Conservation (phyloP, 2,329 filamentous ascomycete genomes). For the Colletotrichum sp. region DNA sequence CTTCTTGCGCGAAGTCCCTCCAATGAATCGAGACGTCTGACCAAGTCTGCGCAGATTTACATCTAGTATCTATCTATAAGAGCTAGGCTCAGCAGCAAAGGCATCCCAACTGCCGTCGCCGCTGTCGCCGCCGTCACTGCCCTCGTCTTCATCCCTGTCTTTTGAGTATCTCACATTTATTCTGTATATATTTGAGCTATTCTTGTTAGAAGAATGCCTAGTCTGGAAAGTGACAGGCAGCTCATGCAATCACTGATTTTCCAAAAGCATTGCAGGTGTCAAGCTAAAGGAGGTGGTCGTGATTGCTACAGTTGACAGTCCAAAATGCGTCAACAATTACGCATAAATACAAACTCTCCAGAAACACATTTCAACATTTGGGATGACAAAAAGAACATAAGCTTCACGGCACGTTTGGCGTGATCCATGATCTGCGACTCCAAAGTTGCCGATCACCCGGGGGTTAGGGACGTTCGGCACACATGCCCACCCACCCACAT, state of each 20-base stretch:
- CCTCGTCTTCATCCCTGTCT: accelerated
- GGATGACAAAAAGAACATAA: not conserved
- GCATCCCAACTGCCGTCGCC: not conserved
- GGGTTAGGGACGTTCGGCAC: not conserved
- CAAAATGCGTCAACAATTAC: accelerated
- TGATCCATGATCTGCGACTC: not conserved
- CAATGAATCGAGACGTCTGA: not conserved
- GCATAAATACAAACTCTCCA: not conserved
- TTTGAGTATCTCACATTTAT: accelerated
- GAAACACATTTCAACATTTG: not conserved
- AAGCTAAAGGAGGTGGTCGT: too few relatives aligned
- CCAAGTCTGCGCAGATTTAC: not conserved
- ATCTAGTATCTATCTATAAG: accelerated
- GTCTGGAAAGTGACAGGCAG: accelerated
- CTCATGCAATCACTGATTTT: too few relatives aligned
- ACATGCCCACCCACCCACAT: not conserved
- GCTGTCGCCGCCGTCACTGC: not conserved
- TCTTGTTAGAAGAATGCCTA: too few relatives aligned
- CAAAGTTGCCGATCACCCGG: not conserved
- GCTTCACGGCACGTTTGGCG: not conserved
- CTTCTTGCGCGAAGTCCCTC: not conserved
- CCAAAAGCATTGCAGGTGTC: too few relatives aligned
- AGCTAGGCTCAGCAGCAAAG: not conserved
- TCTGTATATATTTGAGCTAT: not conserved
- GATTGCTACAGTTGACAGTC: accelerated